phyloP scores from a whole-genome alignment of 208 protist genomes.

The Phytomonas francai region DNA sequence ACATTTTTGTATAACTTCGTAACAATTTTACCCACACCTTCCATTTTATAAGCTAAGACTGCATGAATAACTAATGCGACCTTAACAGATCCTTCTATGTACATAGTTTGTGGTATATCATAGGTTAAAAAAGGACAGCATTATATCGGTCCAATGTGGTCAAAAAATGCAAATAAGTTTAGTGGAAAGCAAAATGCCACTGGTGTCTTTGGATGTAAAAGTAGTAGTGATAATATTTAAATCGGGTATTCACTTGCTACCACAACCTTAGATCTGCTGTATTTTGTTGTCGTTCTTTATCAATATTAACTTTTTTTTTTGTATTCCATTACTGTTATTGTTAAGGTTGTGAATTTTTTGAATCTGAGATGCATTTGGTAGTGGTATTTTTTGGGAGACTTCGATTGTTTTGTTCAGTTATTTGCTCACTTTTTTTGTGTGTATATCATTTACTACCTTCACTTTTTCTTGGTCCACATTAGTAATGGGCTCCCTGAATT shows the following conservation, averaged over 20 bases:
- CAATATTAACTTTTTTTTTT: slow-evolving; percentile 4
- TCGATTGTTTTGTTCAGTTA: not conserved
- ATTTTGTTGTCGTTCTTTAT: not conserved
- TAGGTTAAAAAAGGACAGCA: not conserved
- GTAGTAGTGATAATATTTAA: too few relatives aligned
- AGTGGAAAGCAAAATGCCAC: too few relatives aligned
- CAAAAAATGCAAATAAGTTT: too few relatives aligned
- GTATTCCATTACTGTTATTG: not conserved
- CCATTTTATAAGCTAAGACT: not conserved
- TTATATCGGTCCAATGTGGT: not conserved
- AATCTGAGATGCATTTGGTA: slow-evolving; percentile 2
- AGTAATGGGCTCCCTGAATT: not conserved
- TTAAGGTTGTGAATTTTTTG: not conserved
- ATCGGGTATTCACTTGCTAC: too few relatives aligned
- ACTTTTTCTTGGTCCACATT: slow-evolving; percentile 8
- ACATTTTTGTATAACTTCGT: not conserved
- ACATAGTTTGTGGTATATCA: not conserved
- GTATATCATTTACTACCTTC: not conserved
- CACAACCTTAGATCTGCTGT: too few relatives aligned
- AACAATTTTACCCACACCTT: not conserved
- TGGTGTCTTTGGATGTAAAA: too few relatives aligned
- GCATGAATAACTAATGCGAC: not conserved
- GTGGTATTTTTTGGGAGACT: not conserved
- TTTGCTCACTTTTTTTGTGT: slow-evolving; percentile 4
- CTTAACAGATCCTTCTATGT: not conserved